Evolutionary conservation across 1,284 basidiomycete species (phyloP).

Genomic region (Austroboletus novae-zelandiae): DNA sequence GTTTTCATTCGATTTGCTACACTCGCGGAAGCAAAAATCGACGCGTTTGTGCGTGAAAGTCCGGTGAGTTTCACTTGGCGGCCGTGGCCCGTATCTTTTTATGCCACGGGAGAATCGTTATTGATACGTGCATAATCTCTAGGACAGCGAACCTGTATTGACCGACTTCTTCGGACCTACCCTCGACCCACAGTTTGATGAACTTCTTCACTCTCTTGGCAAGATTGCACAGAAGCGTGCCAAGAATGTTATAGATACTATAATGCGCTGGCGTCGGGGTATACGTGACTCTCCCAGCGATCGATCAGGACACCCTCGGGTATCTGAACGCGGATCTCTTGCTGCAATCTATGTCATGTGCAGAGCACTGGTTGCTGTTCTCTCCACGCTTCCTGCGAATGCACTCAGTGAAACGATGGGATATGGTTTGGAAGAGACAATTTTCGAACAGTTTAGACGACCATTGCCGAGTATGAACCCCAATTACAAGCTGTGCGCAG

Average conservation of each 20-base stretch:
- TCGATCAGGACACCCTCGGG: conserved; percentile 42
- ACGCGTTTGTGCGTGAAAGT: conserved; percentile 64
- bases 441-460: conserved; percentile 80
- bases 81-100: background rate
- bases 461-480: conserved; percentile 62
- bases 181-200: conserved; percentile 78
- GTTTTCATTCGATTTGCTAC: conserved; percentile 84
- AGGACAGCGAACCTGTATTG: conserved; percentile 72
- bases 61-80: conserved; percentile 46
- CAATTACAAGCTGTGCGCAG: conserved; percentile 79
- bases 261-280: conserved; percentile 83
- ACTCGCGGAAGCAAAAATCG: conserved; percentile 75
- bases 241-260: conserved; percentile 82
- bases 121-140: conserved; percentile 9
- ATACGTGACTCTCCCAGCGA: conserved; percentile 65
- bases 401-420: conserved; percentile 76
- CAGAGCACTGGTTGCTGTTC: conserved; percentile 76
- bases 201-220: conserved; percentile 77
- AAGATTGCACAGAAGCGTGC: conserved; percentile 85
- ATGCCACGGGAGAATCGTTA: background rate
- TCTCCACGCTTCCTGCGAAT: conserved; percentile 72
- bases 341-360: conserved; percentile 88
- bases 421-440: conserved; percentile 77
- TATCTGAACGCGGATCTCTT: conserved; percentile 70
- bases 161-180: conserved; percentile 66